Evolutionary conservation across 352 stramenopile species (phyloP), one percentile per base, ranked within the genome.

Genomic region (Phytophthora nicotianae): DNA sequence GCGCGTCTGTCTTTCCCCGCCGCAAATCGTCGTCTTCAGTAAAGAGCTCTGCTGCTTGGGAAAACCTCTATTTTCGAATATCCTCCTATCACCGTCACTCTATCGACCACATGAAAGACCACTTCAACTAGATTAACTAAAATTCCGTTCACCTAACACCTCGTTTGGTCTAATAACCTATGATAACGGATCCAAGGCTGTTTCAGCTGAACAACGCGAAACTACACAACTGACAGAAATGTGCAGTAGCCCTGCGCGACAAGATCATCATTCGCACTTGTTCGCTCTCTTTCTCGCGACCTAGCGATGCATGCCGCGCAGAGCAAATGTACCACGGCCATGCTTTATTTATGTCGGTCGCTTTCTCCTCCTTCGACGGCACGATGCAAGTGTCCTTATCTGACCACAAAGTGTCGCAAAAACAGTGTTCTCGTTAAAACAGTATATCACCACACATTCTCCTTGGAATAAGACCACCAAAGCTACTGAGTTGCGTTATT

Each of bases 401-500:
- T 68, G 61, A 68, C 64, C 58, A 68, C 64, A 72, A 68, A 64
- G 52, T 69, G 62, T 69, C 54, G 54, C 62, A 69, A 19, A 46
- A 47, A 10, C 17, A 0, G 10, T 2, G 20, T 46, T 29, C 19
- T 43, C 49, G 17, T 6, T 38, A 13, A 55, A 29, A 50, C 50
- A 54, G 43, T 56, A 47, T 35, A 0, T 7, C 5, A 17, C 13
- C 10, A 2, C 5, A 41, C 49, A 33, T 33, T 46, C 47, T 43
- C n/a, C 2, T 2, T 2, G 13, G 17, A 10, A 17, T 38, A 3
- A 6, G 2, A 2, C 13, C 8, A 35, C 3, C 5, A 5, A 45
- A 24, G 11, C 32, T 65, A 65, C 58, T 65, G 29, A 14, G 20
- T 17, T 65, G 6, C 7, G 41, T 49, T 65, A 65, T 9, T 0